Percentiles rank a stretch among this genome's conserved stretches.
Conservation (phyloP, 139 green algal genomes). For the Picochlorum costavermella region DNA sequence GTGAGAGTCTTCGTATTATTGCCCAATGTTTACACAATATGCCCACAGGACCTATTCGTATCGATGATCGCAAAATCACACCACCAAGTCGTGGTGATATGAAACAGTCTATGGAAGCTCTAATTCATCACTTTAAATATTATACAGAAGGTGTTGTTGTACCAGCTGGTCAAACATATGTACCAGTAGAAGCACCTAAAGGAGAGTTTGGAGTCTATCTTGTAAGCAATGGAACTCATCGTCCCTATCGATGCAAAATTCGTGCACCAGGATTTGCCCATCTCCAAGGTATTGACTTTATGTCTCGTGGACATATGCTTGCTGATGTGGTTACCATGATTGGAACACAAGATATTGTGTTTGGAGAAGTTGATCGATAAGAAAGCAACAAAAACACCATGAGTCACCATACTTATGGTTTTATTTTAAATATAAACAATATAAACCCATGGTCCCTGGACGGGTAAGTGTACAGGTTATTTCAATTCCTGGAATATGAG, state of each 20-base stretch:
- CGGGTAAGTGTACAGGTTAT: neutral
- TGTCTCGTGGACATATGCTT: slow-evolving; percentile 63
- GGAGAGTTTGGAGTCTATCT: slow-evolving; percentile 84
- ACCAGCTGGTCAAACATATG: slow-evolving; percentile 29
- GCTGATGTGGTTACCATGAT: slow-evolving; percentile 83
- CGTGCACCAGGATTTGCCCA: slow-evolving; percentile 26
- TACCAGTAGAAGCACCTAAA: slow-evolving; percentile 42
- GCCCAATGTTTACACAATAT: slow-evolving; percentile 79
- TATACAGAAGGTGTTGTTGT: slow-evolving; percentile 51
- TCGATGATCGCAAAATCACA: slow-evolving; percentile 64
- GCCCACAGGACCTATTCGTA: slow-evolving; percentile 54
- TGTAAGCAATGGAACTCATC: slow-evolving; percentile 66
- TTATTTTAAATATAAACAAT: slow-evolving; percentile 5
- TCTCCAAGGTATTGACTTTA: slow-evolving; percentile 58
- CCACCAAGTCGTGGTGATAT: slow-evolving; percentile 51
- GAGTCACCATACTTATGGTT: slow-evolving; percentile 9
- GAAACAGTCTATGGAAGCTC: slow-evolving; percentile 77
- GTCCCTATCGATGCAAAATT: slow-evolving; percentile 34
- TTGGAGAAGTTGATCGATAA: slow-evolving; percentile 63
- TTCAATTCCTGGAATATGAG: neutral
- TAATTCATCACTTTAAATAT: slow-evolving; percentile 84
- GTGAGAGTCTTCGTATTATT: slow-evolving; percentile 65
- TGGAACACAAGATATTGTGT: slow-evolving; percentile 79
- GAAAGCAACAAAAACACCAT: neutral
- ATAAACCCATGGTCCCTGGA: neutral